phyloP scores from a whole-genome alignment of 139 green algal genomes.

The Coelastrella sp. region DNA sequence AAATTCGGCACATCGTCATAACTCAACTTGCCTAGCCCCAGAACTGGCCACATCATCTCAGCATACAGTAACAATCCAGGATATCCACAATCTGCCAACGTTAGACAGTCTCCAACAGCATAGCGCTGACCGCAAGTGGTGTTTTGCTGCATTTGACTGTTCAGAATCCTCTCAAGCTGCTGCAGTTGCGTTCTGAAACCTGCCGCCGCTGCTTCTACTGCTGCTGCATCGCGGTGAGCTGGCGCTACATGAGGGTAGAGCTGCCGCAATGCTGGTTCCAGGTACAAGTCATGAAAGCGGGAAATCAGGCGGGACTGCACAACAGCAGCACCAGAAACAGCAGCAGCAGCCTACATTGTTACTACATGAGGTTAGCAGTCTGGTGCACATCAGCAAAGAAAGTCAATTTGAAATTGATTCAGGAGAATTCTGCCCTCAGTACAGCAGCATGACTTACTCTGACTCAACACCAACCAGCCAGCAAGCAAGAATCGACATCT shows the following conservation, averaged over 20 bases:
- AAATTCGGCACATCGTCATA: neutral
- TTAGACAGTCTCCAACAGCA: neutral
- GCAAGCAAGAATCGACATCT: too few relatives aligned
- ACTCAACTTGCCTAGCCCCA: conserved; percentile 23
- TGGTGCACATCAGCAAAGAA: neutral
- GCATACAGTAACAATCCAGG: conserved; percentile 50
- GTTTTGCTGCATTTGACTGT: neutral
- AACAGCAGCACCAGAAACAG: neutral
- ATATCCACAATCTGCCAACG: conserved; percentile 49
- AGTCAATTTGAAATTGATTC: neutral
- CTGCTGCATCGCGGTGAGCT: neutral
- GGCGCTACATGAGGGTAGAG: conserved; percentile 44
- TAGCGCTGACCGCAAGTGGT: neutral
- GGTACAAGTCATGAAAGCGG: conserved; percentile 54
- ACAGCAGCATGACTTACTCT: too few relatives aligned
- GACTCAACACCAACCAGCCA: too few relatives aligned
- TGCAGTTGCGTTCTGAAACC: conserved; percentile 9
- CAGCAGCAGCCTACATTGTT: neutral
- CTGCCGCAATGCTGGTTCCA: conserved; percentile 51
- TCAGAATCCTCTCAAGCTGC: conserved; percentile 38
- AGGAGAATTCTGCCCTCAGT: too few relatives aligned
- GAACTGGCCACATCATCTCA: conserved; percentile 45
- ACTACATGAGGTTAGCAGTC: too few relatives aligned
- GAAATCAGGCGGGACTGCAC: conserved; percentile 51
- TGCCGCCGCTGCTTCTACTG: neutral